phyloP scores from a whole-genome alignment of 2,329 filamentous ascomycete species.

The Calonectria pauciramosa region DNA sequence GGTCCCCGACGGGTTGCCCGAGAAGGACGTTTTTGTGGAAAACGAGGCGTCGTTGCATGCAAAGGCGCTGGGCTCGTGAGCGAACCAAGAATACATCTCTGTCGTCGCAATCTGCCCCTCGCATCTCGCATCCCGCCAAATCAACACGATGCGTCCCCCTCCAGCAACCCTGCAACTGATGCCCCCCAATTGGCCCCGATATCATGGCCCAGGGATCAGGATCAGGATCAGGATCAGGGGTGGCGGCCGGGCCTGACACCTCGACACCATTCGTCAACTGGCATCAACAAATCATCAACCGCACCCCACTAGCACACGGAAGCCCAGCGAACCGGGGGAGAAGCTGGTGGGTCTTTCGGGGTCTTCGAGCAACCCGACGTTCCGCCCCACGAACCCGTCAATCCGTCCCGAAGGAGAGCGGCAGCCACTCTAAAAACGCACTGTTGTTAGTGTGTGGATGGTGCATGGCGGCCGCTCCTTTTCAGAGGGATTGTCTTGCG shows the following conservation, averaged over 20 bases:
- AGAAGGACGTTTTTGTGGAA: not conserved
- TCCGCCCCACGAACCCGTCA: conserved; percentile 38
- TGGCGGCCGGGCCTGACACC: not conserved
- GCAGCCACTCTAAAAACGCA: conserved; percentile 7
- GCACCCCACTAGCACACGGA: not conserved
- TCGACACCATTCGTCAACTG: not conserved
- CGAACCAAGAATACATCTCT: not conserved
- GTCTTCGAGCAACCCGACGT: conserved; percentile 50
- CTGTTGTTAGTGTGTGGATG: not conserved
- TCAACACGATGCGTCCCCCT: not conserved
- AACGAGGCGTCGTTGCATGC: not conserved
- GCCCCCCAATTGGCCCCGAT: conserved; percentile 21
- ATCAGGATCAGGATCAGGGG: conserved; percentile 8
- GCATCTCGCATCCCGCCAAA: not conserved
- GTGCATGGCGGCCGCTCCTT: conserved; percentile 19
- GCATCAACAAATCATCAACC: not conserved
- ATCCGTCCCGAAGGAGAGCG: conserved; percentile 17
- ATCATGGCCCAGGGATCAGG: conserved; percentile 7
- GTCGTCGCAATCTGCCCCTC: not conserved
- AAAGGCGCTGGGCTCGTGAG: not conserved
- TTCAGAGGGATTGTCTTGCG: not conserved
- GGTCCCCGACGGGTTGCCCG: not conserved
- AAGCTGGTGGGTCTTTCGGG: conserved; percentile 41
- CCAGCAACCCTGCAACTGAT: not conserved
- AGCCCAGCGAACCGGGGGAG: conserved; percentile 17